Conservation (phyloP, 1,284 basidiomycete species). For the Cryptococcus hybrid region DNA sequence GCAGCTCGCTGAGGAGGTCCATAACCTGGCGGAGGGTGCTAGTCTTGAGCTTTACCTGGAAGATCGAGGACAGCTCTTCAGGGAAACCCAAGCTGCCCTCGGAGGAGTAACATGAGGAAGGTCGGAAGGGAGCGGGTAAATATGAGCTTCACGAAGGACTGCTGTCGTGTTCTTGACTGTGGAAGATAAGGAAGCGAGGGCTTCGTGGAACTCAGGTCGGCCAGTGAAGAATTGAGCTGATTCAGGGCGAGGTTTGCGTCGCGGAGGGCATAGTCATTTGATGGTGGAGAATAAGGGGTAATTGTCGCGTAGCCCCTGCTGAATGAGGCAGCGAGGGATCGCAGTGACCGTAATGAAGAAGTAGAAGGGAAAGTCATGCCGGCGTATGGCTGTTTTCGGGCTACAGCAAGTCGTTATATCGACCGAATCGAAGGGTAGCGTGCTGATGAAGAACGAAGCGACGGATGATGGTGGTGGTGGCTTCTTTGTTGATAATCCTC, state of each 20-base stretch:
- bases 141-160: conserved; percentile 63
- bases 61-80: conserved; percentile 58
- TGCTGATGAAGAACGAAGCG: too few species aligned
- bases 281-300: conserved; percentile 13
- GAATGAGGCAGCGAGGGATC: conserved; percentile 1
- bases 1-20: conserved; percentile 66
- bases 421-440: too few species aligned
- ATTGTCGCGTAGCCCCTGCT: conserved; percentile 13
- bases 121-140: conserved; percentile 74
- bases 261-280: neutral
- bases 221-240: conserved; percentile 86
- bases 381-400: too few species aligned
- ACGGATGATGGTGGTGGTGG: too few species aligned
- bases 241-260: conserved; percentile 44
- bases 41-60: conserved; percentile 65
- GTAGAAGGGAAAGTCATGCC: conserved; percentile 13
- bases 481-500: too few species aligned
- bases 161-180: conserved; percentile 61
- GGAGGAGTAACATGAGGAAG: conserved; percentile 61
- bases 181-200: conserved; percentile 65
- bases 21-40: conserved; percentile 70
- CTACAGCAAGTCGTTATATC: too few species aligned
- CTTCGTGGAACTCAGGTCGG: conserved; percentile 73
- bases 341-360: conserved; percentile 12
- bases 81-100: conserved; percentile 66